A percentile compares a stretch with the other conserved stretches of the same genome.
Conservation (phyloP, 371 early-diverging fungal genomes). For the Rhizopus sp. region DNA sequence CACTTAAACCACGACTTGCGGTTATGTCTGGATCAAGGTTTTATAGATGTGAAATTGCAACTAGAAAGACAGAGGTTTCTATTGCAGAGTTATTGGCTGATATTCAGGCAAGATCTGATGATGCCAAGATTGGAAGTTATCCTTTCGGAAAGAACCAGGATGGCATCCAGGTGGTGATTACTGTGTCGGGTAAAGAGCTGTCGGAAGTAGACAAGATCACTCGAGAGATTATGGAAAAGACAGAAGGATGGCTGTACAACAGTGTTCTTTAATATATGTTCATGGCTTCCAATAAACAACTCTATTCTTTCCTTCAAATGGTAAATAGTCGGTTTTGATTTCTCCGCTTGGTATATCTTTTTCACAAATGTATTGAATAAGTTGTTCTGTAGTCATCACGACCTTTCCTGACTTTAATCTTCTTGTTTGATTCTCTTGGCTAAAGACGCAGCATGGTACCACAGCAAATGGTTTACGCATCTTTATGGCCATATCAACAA, state of each 20-base stretch:
- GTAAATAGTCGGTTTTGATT: slow-evolving; percentile 51
- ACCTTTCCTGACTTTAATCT: slow-evolving; percentile 35
- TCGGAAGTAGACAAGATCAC: slow-evolving; percentile 21
- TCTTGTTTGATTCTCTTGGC: slow-evolving; percentile 49
- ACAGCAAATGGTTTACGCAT: slow-evolving; percentile 57
- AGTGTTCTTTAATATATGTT: slow-evolving; percentile 11
- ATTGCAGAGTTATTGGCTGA: slow-evolving; percentile 52
- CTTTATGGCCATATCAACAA: slow-evolving; percentile 54
- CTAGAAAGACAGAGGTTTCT: slow-evolving; percentile 43
- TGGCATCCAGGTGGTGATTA: slow-evolving; percentile 33
- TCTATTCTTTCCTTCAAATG: slow-evolving; percentile 61
- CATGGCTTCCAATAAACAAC: slow-evolving; percentile 53
- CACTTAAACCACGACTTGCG: slow-evolving; percentile 18
- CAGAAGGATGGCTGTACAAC: slow-evolving; percentile 30
- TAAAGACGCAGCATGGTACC: slow-evolving; percentile 66
- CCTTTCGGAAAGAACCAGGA: slow-evolving; percentile 44
- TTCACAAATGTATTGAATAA: slow-evolving; percentile 55
- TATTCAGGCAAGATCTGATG: slow-evolving; percentile 35
- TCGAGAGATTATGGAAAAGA: slow-evolving; percentile 17
- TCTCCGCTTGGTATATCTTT: slow-evolving; percentile 1
- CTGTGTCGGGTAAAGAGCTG: slow-evolving; percentile 41
- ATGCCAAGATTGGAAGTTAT: slow-evolving; percentile 66
- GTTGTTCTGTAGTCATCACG: slow-evolving; percentile 53
- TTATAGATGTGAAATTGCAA: slow-evolving; percentile 52
- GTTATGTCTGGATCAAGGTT: slow-evolving; percentile 24